Base-by-base conservation (phyloP, 345 rosid genomes). In the Brassica incana region DNA sequence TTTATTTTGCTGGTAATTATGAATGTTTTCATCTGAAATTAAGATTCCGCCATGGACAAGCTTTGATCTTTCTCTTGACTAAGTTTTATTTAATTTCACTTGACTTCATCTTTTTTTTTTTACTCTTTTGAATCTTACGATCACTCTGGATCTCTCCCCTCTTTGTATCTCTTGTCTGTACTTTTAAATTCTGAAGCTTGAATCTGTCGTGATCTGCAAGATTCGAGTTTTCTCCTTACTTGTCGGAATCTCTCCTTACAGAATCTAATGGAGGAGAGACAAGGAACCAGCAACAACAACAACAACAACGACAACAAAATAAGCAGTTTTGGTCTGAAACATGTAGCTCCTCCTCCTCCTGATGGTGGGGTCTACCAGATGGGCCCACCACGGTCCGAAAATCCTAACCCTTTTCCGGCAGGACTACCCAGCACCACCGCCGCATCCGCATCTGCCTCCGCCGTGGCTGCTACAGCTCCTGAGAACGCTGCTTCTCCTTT, bases 221-320 rank as follows among this genome's bases (percentile, higher is more conserved):
- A 62, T 82, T 82, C 76, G 33, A 45, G 64, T 80, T 80, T 80
- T 78, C 82, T 88, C 80, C 63, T 71, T 69, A 75, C 2, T 59
- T 77, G 71, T 66, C 82, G 74, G 45, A 16, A 71, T 74, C 80
- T 63, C 12, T 61, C 40, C 45, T 77, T 73, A 48, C 36, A 65
- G 50, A 67, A 81, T 70, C 73, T 29, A 69, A 94, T 92, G 97
- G 98, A 89, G 77, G 88, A 80, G 73, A 88, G 82, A 66, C 91
- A 83, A 78, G 93, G 76, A 50, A 50, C 58, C 18, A 50, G 58
- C 58, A 50, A n/a, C 58, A 45, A 12, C 58, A 50, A 6, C 58
- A 50, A 50, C 58, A 50, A 6, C 58, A 50, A 50, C 15, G 12
- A 45, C 63, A 72, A 69, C 73, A 86, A 20, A 20, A 20, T 87